Evolutionary conservation across 441 rosid species (phyloP), one percentile per base, ranked within the genome.

Genomic region (Jatropha podagrica): DNA sequence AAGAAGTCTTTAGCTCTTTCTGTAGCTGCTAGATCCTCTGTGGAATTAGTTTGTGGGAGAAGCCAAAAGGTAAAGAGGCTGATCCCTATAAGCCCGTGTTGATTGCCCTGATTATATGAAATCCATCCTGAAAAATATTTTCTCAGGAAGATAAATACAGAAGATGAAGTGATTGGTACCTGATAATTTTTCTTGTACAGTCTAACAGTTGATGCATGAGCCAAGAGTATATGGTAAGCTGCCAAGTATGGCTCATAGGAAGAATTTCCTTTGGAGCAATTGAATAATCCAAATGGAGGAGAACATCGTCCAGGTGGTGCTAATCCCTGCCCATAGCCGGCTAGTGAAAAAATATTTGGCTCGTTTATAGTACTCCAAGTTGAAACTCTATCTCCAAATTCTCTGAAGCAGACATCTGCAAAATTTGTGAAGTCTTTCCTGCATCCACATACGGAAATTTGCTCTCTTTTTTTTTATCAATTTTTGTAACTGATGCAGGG

Each of bases 341-440:
- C 87, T 0, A 83, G 8, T 1, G 85, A 80, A 54, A 77, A 83
- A 42, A 84, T 60, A 27, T 88, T 89, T 20, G 89, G 86, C 79
- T 91, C 95, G 32, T 89, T 86, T 52, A 91, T n/a, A 0, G 93
- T 89, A 11, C 73, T 77, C 93, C 95, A 91, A 69, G 81, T 56
- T 55, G 62, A 79, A 68, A 91, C 87, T 65, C 89, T 79, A 2
- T 90, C 85, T 4, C 94, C 94, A 69, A 91, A 90, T 75, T 87
- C 92, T 75, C 82, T 85, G 78, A 90, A 90, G 82, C 94, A 88
- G 17, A 85, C 84, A 58, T 88, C 88, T 52, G 97, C 92, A 87
- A 72, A 90, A 18, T 81, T 81, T 51, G 89, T 84, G 83, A 90
- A 91, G 80, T 91, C 89, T 72, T 81, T 46, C 76, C 93, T 89